A percentile compares a stretch with the other conserved stretches of the same genome.
phyloP scores from a whole-genome alignment of 2,329 filamentous ascomycete species.

The Intubia oerlemansii region DNA sequence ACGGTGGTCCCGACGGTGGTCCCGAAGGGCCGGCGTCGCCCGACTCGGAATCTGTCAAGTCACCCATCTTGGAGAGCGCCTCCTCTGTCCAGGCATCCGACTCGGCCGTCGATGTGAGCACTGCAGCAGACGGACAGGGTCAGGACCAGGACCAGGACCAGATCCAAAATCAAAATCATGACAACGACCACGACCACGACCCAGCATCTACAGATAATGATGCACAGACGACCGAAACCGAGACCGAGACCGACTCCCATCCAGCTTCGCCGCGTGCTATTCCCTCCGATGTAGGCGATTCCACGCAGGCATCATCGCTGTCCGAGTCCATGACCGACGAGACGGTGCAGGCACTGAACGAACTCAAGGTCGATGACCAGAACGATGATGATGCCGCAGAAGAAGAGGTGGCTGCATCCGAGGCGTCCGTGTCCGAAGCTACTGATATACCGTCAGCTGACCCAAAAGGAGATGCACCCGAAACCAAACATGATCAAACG shows the following conservation, averaged over 20 bases:
- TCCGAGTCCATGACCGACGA: constrained; percentile 43
- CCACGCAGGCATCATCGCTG: constrained; percentile 41
- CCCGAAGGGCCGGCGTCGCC: no score
- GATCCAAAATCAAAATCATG: not conserved
- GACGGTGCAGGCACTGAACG: constrained; percentile 19
- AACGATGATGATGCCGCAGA: no score
- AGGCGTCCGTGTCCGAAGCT: not conserved
- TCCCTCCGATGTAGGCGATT: constrained; percentile 33
- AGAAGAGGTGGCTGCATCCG: not conserved
- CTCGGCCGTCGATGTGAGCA: no score
- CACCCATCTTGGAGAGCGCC: no score
- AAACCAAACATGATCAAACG: no score
- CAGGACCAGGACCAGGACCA: not conserved
- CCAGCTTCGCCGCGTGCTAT: constrained; percentile 31
- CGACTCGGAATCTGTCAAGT: no score
- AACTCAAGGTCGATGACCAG: constrained; percentile 1
- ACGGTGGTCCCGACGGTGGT: no score
- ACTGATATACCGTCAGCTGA: not conserved
- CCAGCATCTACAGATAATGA: no score
- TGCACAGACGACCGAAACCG: no score
- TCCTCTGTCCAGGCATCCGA: no score
- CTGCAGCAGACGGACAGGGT: not conserved
- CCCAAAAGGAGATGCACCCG: not conserved
- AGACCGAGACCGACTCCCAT: constrained; percentile 23
- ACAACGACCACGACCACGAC: no score